A percentile compares a stretch with the other conserved stretches of the same genome.
Conservation (phyloP, 495 filamentous ascomycete species). For the Aspergillus ostianus region DNA sequence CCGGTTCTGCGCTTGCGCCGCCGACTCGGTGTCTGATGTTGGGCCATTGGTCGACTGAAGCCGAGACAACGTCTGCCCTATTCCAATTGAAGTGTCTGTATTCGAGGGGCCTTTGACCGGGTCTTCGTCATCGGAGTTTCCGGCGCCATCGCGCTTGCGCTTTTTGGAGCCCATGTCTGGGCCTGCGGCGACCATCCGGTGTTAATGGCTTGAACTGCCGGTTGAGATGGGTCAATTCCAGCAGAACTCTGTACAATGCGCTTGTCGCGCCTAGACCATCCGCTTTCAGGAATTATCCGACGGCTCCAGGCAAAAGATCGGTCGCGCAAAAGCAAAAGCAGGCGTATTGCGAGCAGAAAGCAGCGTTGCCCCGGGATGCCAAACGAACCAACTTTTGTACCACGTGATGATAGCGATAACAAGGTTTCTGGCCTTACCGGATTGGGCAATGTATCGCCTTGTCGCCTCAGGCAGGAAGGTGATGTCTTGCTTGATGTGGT, state of each 20-base stretch:
- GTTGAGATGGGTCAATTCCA: background rate
- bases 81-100: slow-evolving; percentile 22
- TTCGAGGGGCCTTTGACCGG: slow-evolving; percentile 19
- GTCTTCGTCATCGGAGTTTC: slow-evolving; percentile 25
- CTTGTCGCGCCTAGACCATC: background rate
- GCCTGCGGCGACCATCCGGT: background rate
- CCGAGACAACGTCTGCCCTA: slow-evolving; percentile 33
- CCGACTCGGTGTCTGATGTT: slow-evolving; percentile 6
- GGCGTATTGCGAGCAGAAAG: background rate
- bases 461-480: background rate
- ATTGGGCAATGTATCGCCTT: background rate
- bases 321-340: background rate
- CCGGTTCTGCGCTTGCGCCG: slow-evolving; percentile 12
- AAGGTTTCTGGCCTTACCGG: background rate
- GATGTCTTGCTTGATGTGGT: too few species aligned
- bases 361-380: background rate
- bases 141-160: slow-evolving; percentile 32
- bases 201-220: too few species aligned
- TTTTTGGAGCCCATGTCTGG: slow-evolving; percentile 30
- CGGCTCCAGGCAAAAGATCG: background rate
- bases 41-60: slow-evolving; percentile 25
- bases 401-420: slow-evolving; percentile 17
- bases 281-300: background rate
- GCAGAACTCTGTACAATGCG: background rate
- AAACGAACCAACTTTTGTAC: slow-evolving; percentile 7